phyloP scores from a whole-genome alignment of 805 yeast species.

The Cyberlindnera bimundalis region DNA sequence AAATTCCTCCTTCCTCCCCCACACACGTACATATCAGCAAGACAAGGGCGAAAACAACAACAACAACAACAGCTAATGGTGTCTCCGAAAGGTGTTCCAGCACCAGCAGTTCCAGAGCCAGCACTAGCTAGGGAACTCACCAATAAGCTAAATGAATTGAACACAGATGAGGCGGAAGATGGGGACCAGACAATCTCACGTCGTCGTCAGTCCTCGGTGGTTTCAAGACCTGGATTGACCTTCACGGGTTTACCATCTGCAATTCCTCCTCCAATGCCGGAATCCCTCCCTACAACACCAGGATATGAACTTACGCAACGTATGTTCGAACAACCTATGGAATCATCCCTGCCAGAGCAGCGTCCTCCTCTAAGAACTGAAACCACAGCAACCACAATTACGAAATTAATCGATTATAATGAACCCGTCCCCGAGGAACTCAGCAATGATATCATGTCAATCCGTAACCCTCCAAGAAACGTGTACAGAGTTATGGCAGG shows the following conservation, averaged over 20 bases:
- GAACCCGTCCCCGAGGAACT: slow-evolving; percentile 5
- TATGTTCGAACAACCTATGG: slow-evolving; percentile 14
- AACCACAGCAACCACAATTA: slow-evolving; percentile 12
- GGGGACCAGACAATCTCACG: slow-evolving; percentile 5
- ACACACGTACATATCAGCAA: too few relatives aligned
- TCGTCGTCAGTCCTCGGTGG: slow-evolving; percentile 15
- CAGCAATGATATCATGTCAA: slow-evolving; percentile 21
- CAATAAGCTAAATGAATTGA: background rate
- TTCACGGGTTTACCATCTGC: slow-evolving; percentile 13
- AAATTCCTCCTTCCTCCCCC: too few relatives aligned
- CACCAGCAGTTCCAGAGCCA: too few relatives aligned
- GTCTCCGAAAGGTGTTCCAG: background rate
- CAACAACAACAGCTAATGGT: too few relatives aligned
- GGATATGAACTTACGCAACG: slow-evolving; percentile 31
- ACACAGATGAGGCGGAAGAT: background rate
- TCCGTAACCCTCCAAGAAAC: slow-evolving; percentile 46
- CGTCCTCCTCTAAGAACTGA: slow-evolving; percentile 14
- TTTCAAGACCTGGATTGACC: slow-evolving; percentile 11
- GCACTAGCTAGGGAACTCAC: background rate
- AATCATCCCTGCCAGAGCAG: slow-evolving; percentile 5
- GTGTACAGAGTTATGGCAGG: slow-evolving; percentile 39
- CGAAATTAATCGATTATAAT: slow-evolving; percentile 11
- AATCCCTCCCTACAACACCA: slow-evolving; percentile 40
- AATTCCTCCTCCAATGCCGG: slow-evolving; percentile 38
- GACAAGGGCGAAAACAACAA: too few relatives aligned